phyloP scores from a whole-genome alignment of 805 yeast species.

The Starmerella scarabaei region DNA sequence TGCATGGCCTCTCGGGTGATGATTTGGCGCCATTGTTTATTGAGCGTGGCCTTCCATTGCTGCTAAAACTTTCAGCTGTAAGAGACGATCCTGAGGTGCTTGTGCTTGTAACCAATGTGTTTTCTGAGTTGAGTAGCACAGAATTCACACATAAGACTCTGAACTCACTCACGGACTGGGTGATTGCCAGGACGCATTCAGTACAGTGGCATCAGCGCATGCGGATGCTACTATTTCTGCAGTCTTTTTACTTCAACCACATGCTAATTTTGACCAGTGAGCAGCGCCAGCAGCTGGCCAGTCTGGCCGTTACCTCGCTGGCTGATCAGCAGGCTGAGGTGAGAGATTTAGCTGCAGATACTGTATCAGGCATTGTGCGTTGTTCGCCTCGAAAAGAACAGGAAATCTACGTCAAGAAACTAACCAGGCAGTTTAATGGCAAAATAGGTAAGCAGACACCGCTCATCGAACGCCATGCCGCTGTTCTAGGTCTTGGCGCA shows the following conservation, averaged over 20 bases:
- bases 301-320: conserved; percentile 40
- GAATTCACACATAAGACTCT: conserved; percentile 35
- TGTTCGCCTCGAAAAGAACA: conserved; percentile 37
- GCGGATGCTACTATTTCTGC: conserved; percentile 55
- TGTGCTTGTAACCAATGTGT: conserved; percentile 34
- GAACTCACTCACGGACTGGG: conserved; percentile 27
- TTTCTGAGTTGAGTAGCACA: conserved; percentile 36
- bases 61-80: conserved; percentile 48
- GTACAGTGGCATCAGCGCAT: conserved; percentile 48
- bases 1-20: conserved; percentile 41
- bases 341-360: conserved; percentile 55
- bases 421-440: conserved; percentile 32
- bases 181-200: conserved; percentile 13
- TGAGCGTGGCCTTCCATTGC: conserved; percentile 50
- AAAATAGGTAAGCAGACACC: conserved; percentile 23
- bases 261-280: conserved; percentile 38
- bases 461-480: conserved; percentile 53
- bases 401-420: conserved; percentile 26
- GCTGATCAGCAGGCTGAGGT: conserved; percentile 59
- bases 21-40: conserved; percentile 41
- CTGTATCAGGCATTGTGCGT: conserved; percentile 73
- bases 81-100: conserved; percentile 62
- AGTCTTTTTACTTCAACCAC: conserved; percentile 58
- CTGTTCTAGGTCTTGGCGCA: conserved; percentile 80
- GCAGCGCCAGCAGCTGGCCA: conserved; percentile 40